Evolutionary conservation across 2,329 filamentous ascomycete species (phyloP).

Genomic region (Fusarium drepaniforme): DNA sequence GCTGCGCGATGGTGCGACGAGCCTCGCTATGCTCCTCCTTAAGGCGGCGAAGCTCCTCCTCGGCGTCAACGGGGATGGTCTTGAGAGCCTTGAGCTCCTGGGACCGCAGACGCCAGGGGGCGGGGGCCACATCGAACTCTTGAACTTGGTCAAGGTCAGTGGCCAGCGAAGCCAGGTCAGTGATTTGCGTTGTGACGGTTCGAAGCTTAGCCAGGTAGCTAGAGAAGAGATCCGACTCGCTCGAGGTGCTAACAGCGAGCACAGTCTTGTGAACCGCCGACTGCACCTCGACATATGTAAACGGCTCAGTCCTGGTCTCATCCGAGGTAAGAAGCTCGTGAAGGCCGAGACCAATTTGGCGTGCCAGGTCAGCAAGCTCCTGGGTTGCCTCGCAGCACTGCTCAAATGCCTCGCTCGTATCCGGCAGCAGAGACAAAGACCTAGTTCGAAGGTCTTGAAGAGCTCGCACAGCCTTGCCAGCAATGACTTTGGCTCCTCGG

Average conservation of each 20-base stretch:
- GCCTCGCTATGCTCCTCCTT: constrained; percentile 85
- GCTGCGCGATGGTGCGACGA: constrained; percentile 76
- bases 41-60: constrained; percentile 85
- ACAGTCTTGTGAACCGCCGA: constrained; percentile 69
- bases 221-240: constrained; percentile 77
- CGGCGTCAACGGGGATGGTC: constrained; percentile 82
- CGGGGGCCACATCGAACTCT: constrained; percentile 81
- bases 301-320: constrained; percentile 76
- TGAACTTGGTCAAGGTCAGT: constrained; percentile 78
- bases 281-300: constrained; percentile 76
- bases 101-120: constrained; percentile 87
- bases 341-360: constrained; percentile 75
- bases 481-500: constrained; percentile 85
- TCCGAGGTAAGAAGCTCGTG: constrained; percentile 74
- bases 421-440: constrained; percentile 78
- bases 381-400: constrained; percentile 74
- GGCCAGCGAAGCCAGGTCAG: constrained; percentile 78
- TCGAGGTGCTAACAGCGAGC: constrained; percentile 61
- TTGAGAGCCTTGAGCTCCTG: constrained; percentile 87
- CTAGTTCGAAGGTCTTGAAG: constrained; percentile 82
- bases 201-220: constrained; percentile 77
- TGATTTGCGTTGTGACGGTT: constrained; percentile 71
- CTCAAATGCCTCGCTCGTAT: constrained; percentile 77
- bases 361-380: constrained; percentile 74
- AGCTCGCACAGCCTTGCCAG: constrained; percentile 81